phyloP scores from a whole-genome alignment of 176 grass and related monocot genomes.

The Poa pratensis region DNA sequence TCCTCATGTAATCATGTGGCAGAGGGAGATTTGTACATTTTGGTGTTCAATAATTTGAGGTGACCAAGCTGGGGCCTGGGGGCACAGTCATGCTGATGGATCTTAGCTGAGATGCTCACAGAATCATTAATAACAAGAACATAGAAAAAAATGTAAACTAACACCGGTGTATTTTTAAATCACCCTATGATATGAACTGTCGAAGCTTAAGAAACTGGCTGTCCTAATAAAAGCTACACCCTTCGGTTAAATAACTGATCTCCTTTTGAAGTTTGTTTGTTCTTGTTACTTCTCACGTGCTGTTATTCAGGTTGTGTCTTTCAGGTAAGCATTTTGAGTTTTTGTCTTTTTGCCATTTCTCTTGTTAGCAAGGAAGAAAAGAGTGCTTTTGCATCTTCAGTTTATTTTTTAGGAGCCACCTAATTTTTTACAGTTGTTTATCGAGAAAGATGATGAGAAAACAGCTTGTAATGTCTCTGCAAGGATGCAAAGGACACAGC shows the following conservation, averaged over 20 bases:
- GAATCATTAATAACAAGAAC: constrained; percentile 25
- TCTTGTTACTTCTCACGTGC: background rate
- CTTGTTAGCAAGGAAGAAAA: constrained; percentile 12
- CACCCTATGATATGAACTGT: constrained; percentile 16
- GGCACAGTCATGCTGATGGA: constrained; percentile 36
- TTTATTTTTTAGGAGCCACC: constrained; percentile 16
- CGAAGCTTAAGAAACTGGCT: constrained; percentile 27
- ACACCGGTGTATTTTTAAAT: constrained; percentile 17
- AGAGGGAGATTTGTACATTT: constrained; percentile 38
- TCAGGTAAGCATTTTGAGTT: constrained; percentile 5
- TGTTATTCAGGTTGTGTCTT: constrained; percentile 26
- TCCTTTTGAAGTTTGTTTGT: constrained; percentile 2
- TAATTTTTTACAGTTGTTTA: constrained; percentile 24
- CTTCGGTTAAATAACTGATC: background rate
- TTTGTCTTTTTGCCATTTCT: constrained; percentile 11
- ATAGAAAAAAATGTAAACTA: constrained; percentile 18
- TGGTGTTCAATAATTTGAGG: constrained; percentile 31
- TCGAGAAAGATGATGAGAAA: constrained; percentile 22
- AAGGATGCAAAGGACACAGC: constrained; percentile 32
- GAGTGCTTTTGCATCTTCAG: background rate
- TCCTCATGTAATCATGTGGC: constrained; percentile 20
- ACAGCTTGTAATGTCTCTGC: background rate
- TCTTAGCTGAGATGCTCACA: constrained; percentile 32
- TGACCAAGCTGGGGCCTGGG: constrained; percentile 30
- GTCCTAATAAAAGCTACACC: constrained; percentile 19